Evolutionary conservation across 805 yeast species (phyloP).

Genomic region (Candida endomychidarum): DNA sequence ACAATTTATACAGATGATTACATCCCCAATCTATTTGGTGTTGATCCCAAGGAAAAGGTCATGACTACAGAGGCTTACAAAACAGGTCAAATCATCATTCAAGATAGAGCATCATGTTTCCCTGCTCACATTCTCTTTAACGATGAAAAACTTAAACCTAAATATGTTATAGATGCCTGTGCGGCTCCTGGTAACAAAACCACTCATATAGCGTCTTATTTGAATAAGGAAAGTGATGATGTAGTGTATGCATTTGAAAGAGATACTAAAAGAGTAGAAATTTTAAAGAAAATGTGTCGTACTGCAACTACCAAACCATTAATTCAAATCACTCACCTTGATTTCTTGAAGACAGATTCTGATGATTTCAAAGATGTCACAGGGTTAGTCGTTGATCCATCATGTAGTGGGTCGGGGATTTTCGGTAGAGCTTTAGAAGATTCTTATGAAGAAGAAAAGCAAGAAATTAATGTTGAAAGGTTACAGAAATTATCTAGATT

Average conservation of each 20-base stretch:
- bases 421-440: conserved; percentile 82
- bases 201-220: conserved; percentile 78
- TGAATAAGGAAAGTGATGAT: conserved; percentile 21
- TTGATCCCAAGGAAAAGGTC: conserved; percentile 72
- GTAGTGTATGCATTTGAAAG: conserved; percentile 85
- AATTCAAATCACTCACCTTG: conserved; percentile 57
- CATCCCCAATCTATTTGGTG: conserved; percentile 77
- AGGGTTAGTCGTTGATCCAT: conserved; percentile 90
- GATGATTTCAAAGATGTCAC: conserved; percentile 61
- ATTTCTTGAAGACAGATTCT: conserved; percentile 64
- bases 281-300: conserved; percentile 72
- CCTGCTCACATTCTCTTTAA: conserved; percentile 78
- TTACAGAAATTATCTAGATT: conserved; percentile 76
- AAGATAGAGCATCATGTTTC: conserved; percentile 95
- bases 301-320: conserved; percentile 51
- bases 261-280: conserved; percentile 69
- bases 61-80: conserved; percentile 68
- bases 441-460: conserved; percentile 40
- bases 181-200: conserved; percentile 99
- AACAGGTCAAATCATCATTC: conserved; percentile 80
- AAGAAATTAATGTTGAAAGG: conserved; percentile 54
- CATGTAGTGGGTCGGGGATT: conserved; percentile 97
- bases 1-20: conserved; percentile 68
- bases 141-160: conserved; percentile 52
- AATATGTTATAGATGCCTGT: conserved; percentile 82